Base-by-base conservation (phyloP, 345 rosid genomes). In the Eucalyptus guilfoylei region DNA sequence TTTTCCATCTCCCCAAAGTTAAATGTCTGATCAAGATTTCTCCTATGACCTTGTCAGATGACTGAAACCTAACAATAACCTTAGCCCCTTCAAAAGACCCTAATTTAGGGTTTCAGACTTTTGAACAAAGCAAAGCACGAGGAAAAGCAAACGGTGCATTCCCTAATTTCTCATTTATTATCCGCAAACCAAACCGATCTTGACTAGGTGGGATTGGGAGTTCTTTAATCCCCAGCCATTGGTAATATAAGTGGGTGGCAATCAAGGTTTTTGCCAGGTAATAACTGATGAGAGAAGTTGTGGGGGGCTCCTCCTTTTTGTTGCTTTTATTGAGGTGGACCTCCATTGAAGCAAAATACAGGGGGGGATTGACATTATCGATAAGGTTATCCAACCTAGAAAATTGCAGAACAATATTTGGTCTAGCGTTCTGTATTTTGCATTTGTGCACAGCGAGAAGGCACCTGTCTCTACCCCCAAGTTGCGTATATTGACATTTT, bases 11-110 rank as follows among this genome's bases (percentile, higher is more conserved):
- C 69, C 86, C 80, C 80, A n/a, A 34, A 34, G 60, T 83, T 88
- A 90, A 87, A 89, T 88, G 49, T 87, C 88, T 87, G 87, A 87
- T 88, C 48, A 81, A 88, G 40, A 86, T 90, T 89, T 89, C 34
- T 32, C 87, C 76, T 40, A 72, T n/a, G 92, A 92, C 93, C 62
- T 9, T 88, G 88, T 91, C 94, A 92, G 88, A 90, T 90, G 89
- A 81, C 86, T 86, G 89, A 26, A 80, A 24, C 34, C 85, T 76
- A 76, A 76, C 85, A 40, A 76, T 76, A 76, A 49, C 55, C 64
- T 86, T n/a, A 50, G 14, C 24, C 76, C 88, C 69, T 58, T 58
- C 47, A 50, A 52, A 44, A n/a, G 64, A 76, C 91, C 90, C 85
- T 86, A 83, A 85, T 89, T 90, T 60, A 87, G 88, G 91, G 89